Conservation (phyloP, 345 rosid species). For the Brassica rapa region DNA sequence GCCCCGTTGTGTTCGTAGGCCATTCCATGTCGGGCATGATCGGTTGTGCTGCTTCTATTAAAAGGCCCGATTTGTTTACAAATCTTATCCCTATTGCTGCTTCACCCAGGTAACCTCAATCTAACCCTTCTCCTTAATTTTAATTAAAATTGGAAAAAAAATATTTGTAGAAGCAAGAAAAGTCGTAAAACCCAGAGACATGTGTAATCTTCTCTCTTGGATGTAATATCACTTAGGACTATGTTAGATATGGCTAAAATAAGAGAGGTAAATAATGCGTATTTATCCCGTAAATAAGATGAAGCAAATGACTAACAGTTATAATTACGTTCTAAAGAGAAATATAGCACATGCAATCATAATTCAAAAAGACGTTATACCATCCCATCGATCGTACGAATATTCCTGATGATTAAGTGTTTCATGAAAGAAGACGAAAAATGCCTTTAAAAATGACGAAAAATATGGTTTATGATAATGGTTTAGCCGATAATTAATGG, state of each 20-base stretch:
- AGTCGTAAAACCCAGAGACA: neutral
- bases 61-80: conserved; percentile 67
- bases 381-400: neutral
- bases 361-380: neutral
- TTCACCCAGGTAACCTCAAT: conserved; percentile 66
- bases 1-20: conserved; percentile 55
- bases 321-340: conserved; percentile 7
- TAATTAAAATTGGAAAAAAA: neutral
- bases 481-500: neutral
- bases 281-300: neutral
- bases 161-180: neutral
- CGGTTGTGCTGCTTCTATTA: conserved; percentile 78
- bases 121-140: neutral
- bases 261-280: neutral
- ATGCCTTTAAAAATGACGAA: too few species aligned
- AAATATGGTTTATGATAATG: conserved; percentile 12
- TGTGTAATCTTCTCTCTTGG: neutral
- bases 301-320: neutral
- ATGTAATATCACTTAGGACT: neutral
- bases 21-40: conserved; percentile 90
- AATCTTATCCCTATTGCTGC: conserved; percentile 57
- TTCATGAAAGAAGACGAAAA: conserved; percentile 6
- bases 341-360: conserved; percentile 6
- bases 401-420: conserved; percentile 14
- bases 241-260: neutral